Evolutionary conservation across 1,284 basidiomycete species (phyloP), one percentile per base, ranked within the genome.

Genomic region (Mycena citricolor): DNA sequence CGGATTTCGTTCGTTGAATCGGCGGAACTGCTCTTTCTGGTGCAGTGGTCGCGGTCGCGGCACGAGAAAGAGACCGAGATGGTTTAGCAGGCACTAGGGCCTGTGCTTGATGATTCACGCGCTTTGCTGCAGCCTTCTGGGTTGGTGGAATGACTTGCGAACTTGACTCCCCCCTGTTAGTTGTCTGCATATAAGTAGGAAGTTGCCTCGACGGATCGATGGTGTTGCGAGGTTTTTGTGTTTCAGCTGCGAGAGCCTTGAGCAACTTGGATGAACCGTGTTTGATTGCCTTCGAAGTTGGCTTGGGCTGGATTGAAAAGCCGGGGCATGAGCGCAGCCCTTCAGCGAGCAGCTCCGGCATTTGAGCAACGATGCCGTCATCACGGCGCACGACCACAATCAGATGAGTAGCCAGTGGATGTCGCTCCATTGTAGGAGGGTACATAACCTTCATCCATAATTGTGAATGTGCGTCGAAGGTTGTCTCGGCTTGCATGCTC

Each of bases 171-270:
- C 40, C 36, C 20, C 41, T 47, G 28, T 13, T 21, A 10, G 17
- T 22, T 8, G 32, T 41, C 39, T 35, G 45, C 19, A 47, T 20
- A 42, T 48, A 48, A 3, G 5, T 24, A 8, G 49, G 45, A 20
- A 48, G 31, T 34, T 52, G 52, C 12, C 52, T 42, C 12, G 49
- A 51, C 23, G 52, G 52, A 31, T 54, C 52, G 12, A 38, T 19
- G n/a, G 26, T 51, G 11, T 36, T 28, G 4, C 20, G 20, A 5
- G 32, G 13, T 17, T n/a, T 25, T 38, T 35, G 4, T 52, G 46
- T 37, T 44, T 38, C 6, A 31, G 47, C 2, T 32, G 20, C 41
- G 47, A 28, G 20, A 48, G 42, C 7, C 32, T 32, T 12, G 22
- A 17, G 2, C 47, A 28, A 24, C 5, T 38, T 14, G 25, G n/a